Percentiles rank a stretch among this genome's conserved stretches.
These are phyloP conservation scores for Trametes cingulata DNA, from an alignment of 768 basidiomycete species.

Conservation along the genomic window DNA sequence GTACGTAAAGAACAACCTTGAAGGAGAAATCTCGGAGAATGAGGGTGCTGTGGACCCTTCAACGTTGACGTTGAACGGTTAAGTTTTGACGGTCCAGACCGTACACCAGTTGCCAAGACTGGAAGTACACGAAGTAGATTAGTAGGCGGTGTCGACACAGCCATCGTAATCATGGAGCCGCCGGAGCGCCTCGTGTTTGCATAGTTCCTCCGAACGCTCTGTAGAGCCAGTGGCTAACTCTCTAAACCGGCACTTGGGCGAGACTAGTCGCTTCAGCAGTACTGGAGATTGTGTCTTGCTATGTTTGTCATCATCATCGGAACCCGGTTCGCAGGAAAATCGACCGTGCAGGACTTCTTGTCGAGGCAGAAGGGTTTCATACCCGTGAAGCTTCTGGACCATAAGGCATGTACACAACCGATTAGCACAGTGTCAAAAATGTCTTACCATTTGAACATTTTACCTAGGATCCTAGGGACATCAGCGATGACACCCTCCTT, in stretches of 20 bases:
- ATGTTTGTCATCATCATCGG: conserved; percentile 37
- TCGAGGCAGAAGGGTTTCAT: conserved; percentile 58
- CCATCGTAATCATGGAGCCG: no score
- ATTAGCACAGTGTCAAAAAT: background rate
- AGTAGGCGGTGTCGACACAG: no score
- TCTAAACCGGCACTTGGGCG: background rate
- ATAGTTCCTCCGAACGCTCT: background rate
- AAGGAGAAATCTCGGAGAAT: no score
- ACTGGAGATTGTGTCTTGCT: background rate
- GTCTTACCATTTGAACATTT: background rate
- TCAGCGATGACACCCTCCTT: background rate
- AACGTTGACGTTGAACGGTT: no score
- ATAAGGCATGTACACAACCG: background rate
- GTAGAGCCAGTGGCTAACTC: background rate
- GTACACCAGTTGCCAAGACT: no score
- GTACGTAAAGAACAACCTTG: no score
- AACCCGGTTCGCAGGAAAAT: conserved; percentile 34
- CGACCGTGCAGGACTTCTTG: conserved; percentile 57
- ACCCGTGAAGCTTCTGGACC: conserved; percentile 35
- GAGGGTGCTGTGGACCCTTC: no score
- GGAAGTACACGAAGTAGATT: no score
- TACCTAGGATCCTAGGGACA: background rate
- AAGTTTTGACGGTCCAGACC: no score
- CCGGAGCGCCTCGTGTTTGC: no score
- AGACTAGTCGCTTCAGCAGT: background rate